Conservation (phyloP, 257 asterid species). For the Solanum chmielewskii region DNA sequence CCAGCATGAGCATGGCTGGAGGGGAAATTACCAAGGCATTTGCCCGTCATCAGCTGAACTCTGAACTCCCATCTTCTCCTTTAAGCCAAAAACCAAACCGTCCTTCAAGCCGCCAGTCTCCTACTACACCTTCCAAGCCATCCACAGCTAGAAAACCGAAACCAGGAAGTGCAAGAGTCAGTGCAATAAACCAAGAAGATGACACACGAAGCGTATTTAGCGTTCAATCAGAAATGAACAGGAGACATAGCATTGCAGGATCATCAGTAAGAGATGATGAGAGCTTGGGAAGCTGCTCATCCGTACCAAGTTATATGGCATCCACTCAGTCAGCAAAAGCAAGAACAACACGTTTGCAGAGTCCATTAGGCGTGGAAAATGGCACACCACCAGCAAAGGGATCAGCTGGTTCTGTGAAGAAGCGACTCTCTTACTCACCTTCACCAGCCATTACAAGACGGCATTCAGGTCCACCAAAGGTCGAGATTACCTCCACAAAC, state of each 20-base stretch:
- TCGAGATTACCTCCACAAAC: conserved; percentile 11
- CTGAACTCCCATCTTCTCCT: conserved; percentile 53
- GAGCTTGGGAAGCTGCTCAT: conserved; percentile 61
- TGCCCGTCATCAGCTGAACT: conserved; percentile 76
- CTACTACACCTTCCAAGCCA: conserved; percentile 29
- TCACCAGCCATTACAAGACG: conserved; percentile 73
- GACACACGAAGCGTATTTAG: conserved; percentile 61
- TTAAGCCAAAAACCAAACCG: conserved; percentile 29
- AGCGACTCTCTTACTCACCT: conserved; percentile 73
- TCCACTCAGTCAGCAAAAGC: conserved; percentile 80
- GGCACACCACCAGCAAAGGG: conserved; percentile 43
- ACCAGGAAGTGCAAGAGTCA: conserved; percentile 48
- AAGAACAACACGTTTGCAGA: conserved; percentile 53
- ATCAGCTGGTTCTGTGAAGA: conserved; percentile 41
- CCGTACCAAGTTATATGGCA: conserved; percentile 86
- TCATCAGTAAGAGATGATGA: conserved; percentile 76
- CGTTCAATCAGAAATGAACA: conserved; percentile 43
- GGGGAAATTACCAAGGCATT: conserved; percentile 71
- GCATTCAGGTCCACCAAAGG: conserved; percentile 56
- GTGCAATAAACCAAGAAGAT: conserved; percentile 56
- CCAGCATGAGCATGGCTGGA: conserved; percentile 14
- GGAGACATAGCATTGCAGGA: conserved; percentile 82
- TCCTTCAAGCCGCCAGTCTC: conserved; percentile 23
- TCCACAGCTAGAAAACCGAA: conserved; percentile 33
- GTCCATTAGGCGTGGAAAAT: conserved; percentile 56